Base-by-base conservation (phyloP, 306 rosid species). In the Dryas drummondii region DNA sequence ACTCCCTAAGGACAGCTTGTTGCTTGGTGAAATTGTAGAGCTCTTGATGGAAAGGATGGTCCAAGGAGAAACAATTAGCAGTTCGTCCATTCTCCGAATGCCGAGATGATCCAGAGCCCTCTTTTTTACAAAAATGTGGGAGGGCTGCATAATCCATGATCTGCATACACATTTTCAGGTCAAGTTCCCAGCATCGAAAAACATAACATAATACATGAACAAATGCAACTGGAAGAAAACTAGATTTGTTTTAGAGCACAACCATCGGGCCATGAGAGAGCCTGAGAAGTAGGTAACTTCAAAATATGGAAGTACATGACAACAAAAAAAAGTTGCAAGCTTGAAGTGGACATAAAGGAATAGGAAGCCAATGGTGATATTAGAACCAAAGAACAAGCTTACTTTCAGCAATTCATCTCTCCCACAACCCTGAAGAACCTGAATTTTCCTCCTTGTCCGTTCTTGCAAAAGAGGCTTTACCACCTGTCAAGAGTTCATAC, bases 391-490 rank as follows among this genome's bases (percentile, higher is more conserved):
- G 75, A 81, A 6, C 22, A 76, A 69, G 76, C 82, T 81, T 81
- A 89, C 98, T 87, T 87, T 92, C 42, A 92, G 87, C 72, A 94
- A 86, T 78, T 94, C 99, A 13, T 94, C 97, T 81, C 83, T 92
- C 51, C 99, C 99, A 76, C 91, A 88, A 75, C 93, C 97, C 76
- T 84, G 93, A 60, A 92, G 89, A 76, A 94, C 99, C 78, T 88
- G 97, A 68, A 94, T 53, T 91, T 89, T 94, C 84, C 47, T 84
- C 79, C 97, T 92, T 58, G 99, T 94, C 77, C 99, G 88, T 87
- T 94, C 99, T 86, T 94, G 97, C 72, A 94, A 81, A 70, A 94
- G 97, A 80, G 99, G 97, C 82, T 85, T 94, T 22, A 92, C 97
- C 72, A 94, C 97, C 98, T 94, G 87, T 55, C 61, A 71, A 51